A percentile compares a stretch with the other conserved stretches of the same genome.
Conservation (phyloP, 176 grass and related monocot genomes). For the Zizania latifolia region DNA sequence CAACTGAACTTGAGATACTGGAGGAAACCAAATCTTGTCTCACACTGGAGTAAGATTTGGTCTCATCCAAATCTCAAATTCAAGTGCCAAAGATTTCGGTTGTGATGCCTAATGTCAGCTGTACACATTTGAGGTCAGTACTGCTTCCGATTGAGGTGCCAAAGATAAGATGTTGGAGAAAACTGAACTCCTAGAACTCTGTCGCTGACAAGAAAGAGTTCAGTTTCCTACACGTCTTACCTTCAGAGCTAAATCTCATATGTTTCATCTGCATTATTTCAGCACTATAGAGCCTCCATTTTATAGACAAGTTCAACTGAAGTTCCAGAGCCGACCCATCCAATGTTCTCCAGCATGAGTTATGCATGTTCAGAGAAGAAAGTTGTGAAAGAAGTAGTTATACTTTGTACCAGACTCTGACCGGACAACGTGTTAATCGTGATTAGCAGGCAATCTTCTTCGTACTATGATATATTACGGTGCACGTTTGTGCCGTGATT, state of each 20-base stretch:
- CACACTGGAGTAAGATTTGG: conserved; percentile 10
- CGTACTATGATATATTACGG: neutral
- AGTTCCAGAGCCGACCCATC: neutral
- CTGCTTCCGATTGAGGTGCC: neutral
- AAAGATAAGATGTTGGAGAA: conserved; percentile 39
- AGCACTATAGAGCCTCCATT: neutral
- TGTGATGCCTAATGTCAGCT: neutral
- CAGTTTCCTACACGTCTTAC: conserved; percentile 44
- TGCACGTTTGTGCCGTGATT: too few relatives aligned
- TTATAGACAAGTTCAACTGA: conserved; percentile 24
- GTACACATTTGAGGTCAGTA: neutral
- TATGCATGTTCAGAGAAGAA: neutral
- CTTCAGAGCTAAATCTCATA: conserved; percentile 27
- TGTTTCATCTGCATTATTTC: neutral
- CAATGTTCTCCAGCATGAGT: conserved; percentile 16
- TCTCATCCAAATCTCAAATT: conserved; percentile 41
- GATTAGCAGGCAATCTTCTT: neutral
- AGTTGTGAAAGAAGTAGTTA: neutral
- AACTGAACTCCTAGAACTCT: conserved; percentile 28
- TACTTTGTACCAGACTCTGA: conserved; percentile 29
- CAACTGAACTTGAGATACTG: conserved; percentile 38
- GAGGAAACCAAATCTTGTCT: conserved; percentile 37
- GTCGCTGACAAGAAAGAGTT: conserved; percentile 16
- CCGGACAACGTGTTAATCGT: neutral
- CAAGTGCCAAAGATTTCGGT: conserved; percentile 5